Evolutionary conservation across 768 basidiomycete species (phyloP).

Genomic region (Hysterangium stoloniferum): DNA sequence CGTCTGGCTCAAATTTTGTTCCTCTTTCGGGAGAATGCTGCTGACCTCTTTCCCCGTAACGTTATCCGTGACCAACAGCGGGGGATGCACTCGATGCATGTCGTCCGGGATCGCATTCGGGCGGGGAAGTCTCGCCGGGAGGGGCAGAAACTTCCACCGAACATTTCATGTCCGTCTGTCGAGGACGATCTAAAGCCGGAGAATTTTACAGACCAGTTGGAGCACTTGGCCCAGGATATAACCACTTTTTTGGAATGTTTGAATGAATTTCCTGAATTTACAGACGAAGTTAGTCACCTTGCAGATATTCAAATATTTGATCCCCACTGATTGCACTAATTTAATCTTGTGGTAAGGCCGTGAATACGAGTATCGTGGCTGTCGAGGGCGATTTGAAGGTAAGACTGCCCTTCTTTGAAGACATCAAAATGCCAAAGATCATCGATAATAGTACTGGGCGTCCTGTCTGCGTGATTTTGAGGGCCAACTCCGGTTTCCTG

Average conservation of each 20-base stretch:
- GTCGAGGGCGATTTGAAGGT: slow-evolving; percentile 67
- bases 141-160: slow-evolving; percentile 30
- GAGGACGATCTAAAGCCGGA: slow-evolving; percentile 54
- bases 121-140: slow-evolving; percentile 26
- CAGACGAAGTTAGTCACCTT: not conserved
- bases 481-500: slow-evolving; percentile 67
- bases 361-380: slow-evolving; percentile 55
- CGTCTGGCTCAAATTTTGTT: slow-evolving; percentile 60
- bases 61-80: slow-evolving; percentile 31
- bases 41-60: slow-evolving; percentile 64
- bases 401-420: slow-evolving; percentile 13
- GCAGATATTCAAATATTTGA: not conserved
- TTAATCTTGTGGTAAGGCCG: slow-evolving; percentile 45
- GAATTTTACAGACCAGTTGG: slow-evolving; percentile 57
- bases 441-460: slow-evolving; percentile 53
- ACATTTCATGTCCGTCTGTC: slow-evolving; percentile 45
- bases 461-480: slow-evolving; percentile 59
- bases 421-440: slow-evolving; percentile 9
- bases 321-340: not conserved
- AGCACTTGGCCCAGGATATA: slow-evolving; percentile 52
- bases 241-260: slow-evolving; percentile 59
- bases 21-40: slow-evolving; percentile 68
- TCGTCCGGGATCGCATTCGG: slow-evolving; percentile 31
- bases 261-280: slow-evolving; percentile 74
- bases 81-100: slow-evolving; percentile 28